Percentiles rank a stretch among this genome's conserved stretches.
Conservation (phyloP, 192 early-diverging fungal genomes). For the Linnemannia exigua region DNA sequence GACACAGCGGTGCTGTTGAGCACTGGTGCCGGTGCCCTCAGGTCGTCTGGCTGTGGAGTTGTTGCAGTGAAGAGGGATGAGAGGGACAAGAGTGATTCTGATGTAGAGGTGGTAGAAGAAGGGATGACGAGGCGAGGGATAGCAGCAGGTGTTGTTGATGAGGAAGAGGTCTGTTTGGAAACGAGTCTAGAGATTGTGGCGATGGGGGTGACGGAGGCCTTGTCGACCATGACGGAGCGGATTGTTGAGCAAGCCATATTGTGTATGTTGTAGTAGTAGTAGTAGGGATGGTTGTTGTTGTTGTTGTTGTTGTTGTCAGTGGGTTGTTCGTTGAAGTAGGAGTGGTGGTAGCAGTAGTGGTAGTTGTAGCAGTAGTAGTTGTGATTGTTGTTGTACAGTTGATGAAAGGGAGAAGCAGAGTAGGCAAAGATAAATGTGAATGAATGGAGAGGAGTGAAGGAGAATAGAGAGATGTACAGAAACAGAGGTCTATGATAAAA, state of each 20-base stretch:
- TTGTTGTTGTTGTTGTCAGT: neutral
- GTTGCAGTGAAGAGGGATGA: neutral
- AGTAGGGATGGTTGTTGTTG: neutral
- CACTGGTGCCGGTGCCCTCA: neutral
- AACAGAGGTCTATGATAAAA: no score
- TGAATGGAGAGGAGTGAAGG: neutral
- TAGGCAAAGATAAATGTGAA: neutral
- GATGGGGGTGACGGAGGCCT: slow-evolving; percentile 17
- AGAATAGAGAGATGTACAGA: neutral
- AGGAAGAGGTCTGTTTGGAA: slow-evolving; percentile 10
- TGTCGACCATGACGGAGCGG: slow-evolving; percentile 35
- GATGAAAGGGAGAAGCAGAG: slow-evolving; percentile 6
- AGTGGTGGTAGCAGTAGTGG: neutral
- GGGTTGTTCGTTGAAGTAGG: neutral
- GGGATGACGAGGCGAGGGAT: neutral
- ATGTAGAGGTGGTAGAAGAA: neutral
- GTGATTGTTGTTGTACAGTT: neutral
- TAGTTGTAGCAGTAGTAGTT: neutral
- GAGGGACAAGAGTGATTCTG: neutral
- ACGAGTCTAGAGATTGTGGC: slow-evolving; percentile 24
- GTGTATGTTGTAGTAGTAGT: neutral
- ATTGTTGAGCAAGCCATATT: slow-evolving; percentile 43
- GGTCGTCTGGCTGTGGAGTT: neutral
- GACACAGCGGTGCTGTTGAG: neutral
- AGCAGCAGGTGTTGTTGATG: neutral